A percentile compares a stretch with the other conserved stretches of the same genome.
These are phyloP conservation scores for Turritis glabra DNA, from an alignment of 345 rosid genomes.

Conservation along the genomic window DNA sequence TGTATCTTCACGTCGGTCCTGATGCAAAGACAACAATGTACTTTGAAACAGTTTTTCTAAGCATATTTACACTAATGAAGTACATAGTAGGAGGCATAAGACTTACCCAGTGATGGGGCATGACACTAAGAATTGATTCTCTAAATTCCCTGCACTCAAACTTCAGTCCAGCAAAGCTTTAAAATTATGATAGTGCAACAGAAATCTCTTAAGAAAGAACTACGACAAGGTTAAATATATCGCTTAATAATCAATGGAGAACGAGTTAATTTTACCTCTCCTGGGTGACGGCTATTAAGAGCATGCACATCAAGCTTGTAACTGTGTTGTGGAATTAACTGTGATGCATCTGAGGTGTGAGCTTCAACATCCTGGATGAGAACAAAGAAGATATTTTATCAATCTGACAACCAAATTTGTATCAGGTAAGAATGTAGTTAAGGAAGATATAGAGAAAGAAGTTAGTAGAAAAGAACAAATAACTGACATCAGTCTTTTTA, in stretches of 20 bases:
- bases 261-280: constrained; percentile 61
- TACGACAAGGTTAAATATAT: background rate
- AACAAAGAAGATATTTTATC: constrained; percentile 28
- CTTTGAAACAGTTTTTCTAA: constrained; percentile 9
- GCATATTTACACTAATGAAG: constrained; percentile 13
- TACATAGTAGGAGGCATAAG: constrained; percentile 3
- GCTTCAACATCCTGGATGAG: constrained; percentile 71
- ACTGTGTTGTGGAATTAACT: constrained; percentile 91
- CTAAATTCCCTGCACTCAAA: constrained; percentile 96
- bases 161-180: constrained; percentile 48
- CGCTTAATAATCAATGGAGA: constrained; percentile 9
- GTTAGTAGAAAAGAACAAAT: constrained; percentile 7
- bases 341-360: constrained; percentile 67
- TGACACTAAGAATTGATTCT: constrained; percentile 87
- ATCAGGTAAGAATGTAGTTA: constrained; percentile 4
- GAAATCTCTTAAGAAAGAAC: background rate
- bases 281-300: constrained; percentile 81
- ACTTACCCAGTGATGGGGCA: constrained; percentile 98
- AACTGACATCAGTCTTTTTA: constrained; percentile 82
- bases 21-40: constrained; percentile 41
- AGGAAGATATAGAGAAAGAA: background rate
- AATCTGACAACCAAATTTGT: constrained; percentile 7
- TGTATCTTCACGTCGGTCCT: constrained; percentile 99
- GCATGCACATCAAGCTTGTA: constrained; percentile 94
- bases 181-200: constrained; percentile 7